phyloP scores from a whole-genome alignment of 2,329 filamentous ascomycete species.

The Didymella segeticola region DNA sequence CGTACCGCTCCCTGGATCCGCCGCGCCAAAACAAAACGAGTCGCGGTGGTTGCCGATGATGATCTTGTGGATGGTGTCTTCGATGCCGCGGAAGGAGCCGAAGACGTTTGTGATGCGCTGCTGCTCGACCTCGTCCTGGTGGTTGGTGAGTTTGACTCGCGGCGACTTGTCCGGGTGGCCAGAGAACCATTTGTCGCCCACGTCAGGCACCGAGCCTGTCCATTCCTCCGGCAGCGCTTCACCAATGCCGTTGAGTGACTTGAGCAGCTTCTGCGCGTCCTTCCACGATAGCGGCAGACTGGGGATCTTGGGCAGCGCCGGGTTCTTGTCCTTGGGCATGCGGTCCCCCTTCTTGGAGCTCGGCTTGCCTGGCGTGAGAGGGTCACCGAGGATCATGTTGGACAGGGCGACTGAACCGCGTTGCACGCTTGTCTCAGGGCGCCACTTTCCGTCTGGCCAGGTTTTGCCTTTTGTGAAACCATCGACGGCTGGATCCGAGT shows the following conservation, averaged over 20 bases:
- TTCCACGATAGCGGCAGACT: slow-evolving; percentile 90
- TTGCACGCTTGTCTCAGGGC: slow-evolving; percentile 83
- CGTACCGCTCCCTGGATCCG: slow-evolving; percentile 83
- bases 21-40: slow-evolving; percentile 87
- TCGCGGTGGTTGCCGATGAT: slow-evolving; percentile 94
- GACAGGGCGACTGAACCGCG: slow-evolving; percentile 80
- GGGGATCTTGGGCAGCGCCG: slow-evolving; percentile 80
- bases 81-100: slow-evolving; percentile 81
- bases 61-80: slow-evolving; percentile 82
- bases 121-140: slow-evolving; percentile 81
- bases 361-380: slow-evolving; percentile 87
- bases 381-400: slow-evolving; percentile 86
- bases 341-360: slow-evolving; percentile 71
- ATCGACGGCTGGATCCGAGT: slow-evolving; percentile 87
- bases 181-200: slow-evolving; percentile 79
- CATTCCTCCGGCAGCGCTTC: slow-evolving; percentile 72
- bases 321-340: slow-evolving; percentile 71
- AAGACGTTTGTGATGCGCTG: slow-evolving; percentile 94
- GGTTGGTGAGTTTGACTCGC: slow-evolving; percentile 79
- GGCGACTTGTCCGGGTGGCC: slow-evolving; percentile 74
- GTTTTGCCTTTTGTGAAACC: slow-evolving; percentile 76
- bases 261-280: slow-evolving; percentile 81
- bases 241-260: slow-evolving; percentile 78
- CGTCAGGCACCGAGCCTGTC: slow-evolving; percentile 77
- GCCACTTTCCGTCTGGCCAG: slow-evolving; percentile 78